Conservation (phyloP, 2,329 filamentous ascomycete genomes). For the Leptodontidium sp. region DNA sequence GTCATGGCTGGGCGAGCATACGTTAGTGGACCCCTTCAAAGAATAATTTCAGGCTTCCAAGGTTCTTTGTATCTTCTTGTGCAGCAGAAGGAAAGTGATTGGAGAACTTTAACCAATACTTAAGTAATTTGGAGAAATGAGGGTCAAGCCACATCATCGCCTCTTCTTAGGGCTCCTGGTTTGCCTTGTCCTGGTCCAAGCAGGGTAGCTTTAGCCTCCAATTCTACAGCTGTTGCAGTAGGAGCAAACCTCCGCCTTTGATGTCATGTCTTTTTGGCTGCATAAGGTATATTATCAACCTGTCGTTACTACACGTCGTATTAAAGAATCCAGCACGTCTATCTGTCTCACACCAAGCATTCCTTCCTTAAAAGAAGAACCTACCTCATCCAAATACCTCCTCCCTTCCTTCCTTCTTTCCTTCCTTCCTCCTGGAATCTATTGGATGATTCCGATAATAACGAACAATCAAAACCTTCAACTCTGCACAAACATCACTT, state of each 20-base stretch:
- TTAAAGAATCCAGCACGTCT: background rate
- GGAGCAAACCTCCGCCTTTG: background rate
- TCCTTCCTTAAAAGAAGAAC: conserved; percentile 9
- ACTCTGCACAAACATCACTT: conserved; percentile 8
- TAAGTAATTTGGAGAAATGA: background rate
- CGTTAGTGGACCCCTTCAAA: background rate
- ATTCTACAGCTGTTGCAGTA: background rate
- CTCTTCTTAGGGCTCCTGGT: background rate
- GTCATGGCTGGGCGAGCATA: conserved; percentile 4
- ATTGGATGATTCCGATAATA: conserved; percentile 16
- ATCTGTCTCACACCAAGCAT: conserved; percentile 7
- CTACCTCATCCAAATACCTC: background rate
- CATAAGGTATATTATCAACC: background rate
- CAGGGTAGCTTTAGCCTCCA: conserved; percentile 4
- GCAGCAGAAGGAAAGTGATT: background rate
- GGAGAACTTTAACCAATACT: background rate
- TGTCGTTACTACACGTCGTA: background rate
- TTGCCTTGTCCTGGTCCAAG: background rate
- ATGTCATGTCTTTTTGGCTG: conserved; percentile 9
- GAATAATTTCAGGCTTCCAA: background rate
- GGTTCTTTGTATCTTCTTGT: conserved; percentile 3
- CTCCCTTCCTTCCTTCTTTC: background rate
- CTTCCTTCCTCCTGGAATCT: background rate
- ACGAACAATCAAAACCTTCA: background rate
- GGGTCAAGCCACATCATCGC: conserved; percentile 2